Base-by-base conservation (phyloP, 768 basidiomycete species). In the Leccinum longicurvipes region DNA sequence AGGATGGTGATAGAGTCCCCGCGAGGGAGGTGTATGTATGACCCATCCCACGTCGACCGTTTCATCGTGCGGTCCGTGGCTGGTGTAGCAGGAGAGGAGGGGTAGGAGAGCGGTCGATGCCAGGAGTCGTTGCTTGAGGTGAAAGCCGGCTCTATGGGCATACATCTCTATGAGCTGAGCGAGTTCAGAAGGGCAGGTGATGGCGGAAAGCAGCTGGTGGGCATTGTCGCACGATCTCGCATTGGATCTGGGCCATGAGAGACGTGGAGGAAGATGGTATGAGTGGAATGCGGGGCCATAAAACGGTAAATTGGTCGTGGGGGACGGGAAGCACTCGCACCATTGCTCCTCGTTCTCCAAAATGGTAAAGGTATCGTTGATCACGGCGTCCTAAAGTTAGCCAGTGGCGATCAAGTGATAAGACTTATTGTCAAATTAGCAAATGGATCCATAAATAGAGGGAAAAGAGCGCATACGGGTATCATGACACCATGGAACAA, bases 121-220 rank as follows among this genome's bases (percentile, higher is more conserved):
- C 34, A 8, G n/a, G 77, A 36, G 53, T 68, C 60, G 7, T 17
- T 36, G 62, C 66, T 59, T 56, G 63, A 58, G 10, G 63, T 44
- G 21, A 70, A 72, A 2, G 62, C 60, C 23, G 60, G 42, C 50
- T 65, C 67, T 47, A 62, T 58, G 4, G 88, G 89, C 89, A 68
- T 93, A 93, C 91, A 93, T 93, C 72, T 91, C 91, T 10, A 87
- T 76, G 12, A 93, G 77, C 65, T 89, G 91, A 10, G 85, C 78
- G n/a, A 91, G 75, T 60, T 89, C 85, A 14, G 79, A 68, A 7
- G 87, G 85, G 7, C 81, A 82, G 0, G 91, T 86, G 46, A 93
- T 80, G 14, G 90, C 91, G 7, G 85, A 79, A 47, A 93, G 79
- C 3, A 92, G 80, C 49, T 86, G 84, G 29, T 91, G 87, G 60